Evolutionary conservation across 75 land plant species (phyloP).

Genomic region (Sequoia sempervirens): DNA sequence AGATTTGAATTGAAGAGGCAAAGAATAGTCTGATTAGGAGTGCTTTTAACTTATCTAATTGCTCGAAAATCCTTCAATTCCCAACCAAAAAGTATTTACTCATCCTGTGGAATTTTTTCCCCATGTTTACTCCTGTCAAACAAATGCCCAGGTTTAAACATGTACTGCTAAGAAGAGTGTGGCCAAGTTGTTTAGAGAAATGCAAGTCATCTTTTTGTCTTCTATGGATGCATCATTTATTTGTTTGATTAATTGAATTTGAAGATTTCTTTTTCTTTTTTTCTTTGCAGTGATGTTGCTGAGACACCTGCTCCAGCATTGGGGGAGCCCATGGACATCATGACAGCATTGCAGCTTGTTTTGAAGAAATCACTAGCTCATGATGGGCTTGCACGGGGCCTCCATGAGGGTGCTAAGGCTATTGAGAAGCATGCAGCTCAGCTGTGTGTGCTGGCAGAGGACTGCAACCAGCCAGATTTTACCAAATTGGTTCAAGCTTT

Average conservation of each 20-base stretch:
- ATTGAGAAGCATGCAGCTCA: constrained; percentile 77
- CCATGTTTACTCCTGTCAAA: background rate
- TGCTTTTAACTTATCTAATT: background rate
- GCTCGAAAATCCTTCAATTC: background rate
- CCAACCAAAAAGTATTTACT: background rate
- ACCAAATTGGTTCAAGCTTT: constrained; percentile 63
- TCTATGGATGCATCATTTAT: background rate
- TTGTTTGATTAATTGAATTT: background rate
- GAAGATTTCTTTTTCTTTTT: background rate
- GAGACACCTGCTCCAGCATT: constrained; percentile 21
- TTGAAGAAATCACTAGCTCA: constrained; percentile 68
- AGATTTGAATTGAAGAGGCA: background rate
- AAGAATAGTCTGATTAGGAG: background rate
- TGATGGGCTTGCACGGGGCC: constrained; percentile 59
- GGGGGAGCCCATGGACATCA: constrained; percentile 60
- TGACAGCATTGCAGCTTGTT: constrained; percentile 62
- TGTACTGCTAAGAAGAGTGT: background rate
- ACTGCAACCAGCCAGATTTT: constrained; percentile 73
- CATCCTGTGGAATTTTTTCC: background rate
- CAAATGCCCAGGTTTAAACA: background rate
- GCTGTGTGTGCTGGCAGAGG: constrained; percentile 69
- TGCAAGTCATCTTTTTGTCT: background rate
- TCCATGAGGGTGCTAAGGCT: constrained; percentile 67
- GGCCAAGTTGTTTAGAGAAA: background rate
- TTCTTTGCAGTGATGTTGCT: constrained; percentile 1